Evolutionary conservation across 768 basidiomycete genomes (phyloP), one percentile per base, ranked within the genome.

Genomic region (Boletus sp.): DNA sequence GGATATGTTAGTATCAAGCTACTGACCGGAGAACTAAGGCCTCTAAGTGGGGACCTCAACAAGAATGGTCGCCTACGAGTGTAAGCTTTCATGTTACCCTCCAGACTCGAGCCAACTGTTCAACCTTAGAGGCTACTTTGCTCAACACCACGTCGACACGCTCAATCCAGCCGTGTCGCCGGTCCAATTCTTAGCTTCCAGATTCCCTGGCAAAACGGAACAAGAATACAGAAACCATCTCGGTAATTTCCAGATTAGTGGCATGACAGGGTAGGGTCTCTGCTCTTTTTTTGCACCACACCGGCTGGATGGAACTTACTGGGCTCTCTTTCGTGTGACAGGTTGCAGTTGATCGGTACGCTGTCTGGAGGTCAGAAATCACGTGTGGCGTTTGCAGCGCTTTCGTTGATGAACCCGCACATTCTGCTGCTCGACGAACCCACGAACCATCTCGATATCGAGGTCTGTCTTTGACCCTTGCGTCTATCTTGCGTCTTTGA

Each of bases 221-320:
- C 96, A 98, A 70, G 97, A 98, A 69, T 98, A 98, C 70, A 82
- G 97, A 57, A 71, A 74, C n/a, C 97, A 98, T 74, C 79, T 99
- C 13, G 97, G 96, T 7, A 93, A 95, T 54, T 97, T 98, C 76
- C 95, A 97, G 63, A 96, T 98, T 64, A 97, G 91, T 56, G 93
- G 94, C 40, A 87, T 96, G 84, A 96, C 94, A 2, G 90, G 91
- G 90, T 88, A 47, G 35, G 76, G 4, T n/a, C 64, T 32, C 53
- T 29, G 23, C 38, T 41, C 34, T 39, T 34, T 51, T 46, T 25
- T 23, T 23, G 33, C 49, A 45, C 34, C 23, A 34, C 43, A 38
- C 34, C n/a, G 21, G 35, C 55, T 43, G 17, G 40, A 27, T 25
- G 14, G n/a, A 21, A 33, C 54, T 48, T 15, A 33, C 21, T 27